These are phyloP conservation scores for Cydonia oblonga DNA, from an alignment of 331 rosid genomes.

Conservation along the genomic window DNA sequence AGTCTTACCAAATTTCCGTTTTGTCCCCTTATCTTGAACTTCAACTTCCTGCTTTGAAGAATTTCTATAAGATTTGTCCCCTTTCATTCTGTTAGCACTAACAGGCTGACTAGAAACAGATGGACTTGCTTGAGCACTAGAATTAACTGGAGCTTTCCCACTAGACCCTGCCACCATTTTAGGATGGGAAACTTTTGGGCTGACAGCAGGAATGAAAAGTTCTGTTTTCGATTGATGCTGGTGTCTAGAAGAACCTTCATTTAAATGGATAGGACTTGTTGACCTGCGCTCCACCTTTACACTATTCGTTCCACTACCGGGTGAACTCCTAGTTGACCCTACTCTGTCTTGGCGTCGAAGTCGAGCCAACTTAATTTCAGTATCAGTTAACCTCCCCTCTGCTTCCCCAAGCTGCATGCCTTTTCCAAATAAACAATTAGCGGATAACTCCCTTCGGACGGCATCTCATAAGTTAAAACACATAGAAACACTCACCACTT, in stretches of 20 bases:
- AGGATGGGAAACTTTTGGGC: constrained; percentile 46
- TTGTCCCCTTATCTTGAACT: constrained; percentile 49
- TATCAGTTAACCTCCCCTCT: constrained; percentile 55
- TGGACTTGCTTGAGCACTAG: constrained; percentile 31
- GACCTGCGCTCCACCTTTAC: constrained; percentile 58
- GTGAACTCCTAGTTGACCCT: constrained; percentile 17
- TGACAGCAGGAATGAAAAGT: constrained; percentile 60
- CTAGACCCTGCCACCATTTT: constrained; percentile 23
- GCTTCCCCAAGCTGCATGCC: constrained; percentile 66
- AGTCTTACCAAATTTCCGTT: constrained; percentile 66
- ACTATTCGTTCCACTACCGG: constrained; percentile 20
- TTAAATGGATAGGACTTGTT: constrained; percentile 39
- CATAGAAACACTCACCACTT: not conserved
- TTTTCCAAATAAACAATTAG: constrained; percentile 20
- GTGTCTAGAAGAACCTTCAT: constrained; percentile 26
- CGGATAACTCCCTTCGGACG: not conserved
- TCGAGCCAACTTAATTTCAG: constrained; percentile 62
- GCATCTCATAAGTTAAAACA: not conserved
- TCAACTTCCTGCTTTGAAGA: constrained; percentile 39
- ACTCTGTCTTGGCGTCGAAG: constrained; percentile 37
- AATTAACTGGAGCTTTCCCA: constrained; percentile 29
- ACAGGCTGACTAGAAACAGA: constrained; percentile 21
- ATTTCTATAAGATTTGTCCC: constrained; percentile 27
- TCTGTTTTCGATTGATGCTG: constrained; percentile 49
- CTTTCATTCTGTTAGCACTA: constrained; percentile 26